Evolutionary conservation across 257 asterid genomes (phyloP), one percentile per base, ranked within the genome.

Genomic region (Capsicum pubescens): DNA sequence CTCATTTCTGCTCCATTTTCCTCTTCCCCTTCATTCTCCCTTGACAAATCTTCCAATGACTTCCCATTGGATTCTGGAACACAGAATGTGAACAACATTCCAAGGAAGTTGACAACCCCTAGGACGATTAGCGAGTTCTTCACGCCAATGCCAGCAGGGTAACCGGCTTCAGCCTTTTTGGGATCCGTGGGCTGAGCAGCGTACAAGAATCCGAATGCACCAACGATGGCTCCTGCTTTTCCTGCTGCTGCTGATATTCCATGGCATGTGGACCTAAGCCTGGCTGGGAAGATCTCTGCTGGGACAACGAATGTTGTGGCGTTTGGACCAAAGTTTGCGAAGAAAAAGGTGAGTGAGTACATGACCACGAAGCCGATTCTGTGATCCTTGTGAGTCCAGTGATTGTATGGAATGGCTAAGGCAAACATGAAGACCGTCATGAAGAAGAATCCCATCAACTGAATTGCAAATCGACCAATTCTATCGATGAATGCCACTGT

Each of bases 381-480:
- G 82, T 90, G 56, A 1, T 54, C 84, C 13, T 57, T 86, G 4
- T 58, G 61, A 5, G 84, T 85, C 93, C 91, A 90, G 71, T 87
- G 90, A 5, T 87, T 21, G 54, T 90, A 90, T 0, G 93, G 93
- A 50, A 90, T 77, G 21, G 91, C 93, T 2, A 90, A 21, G 16
- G 90, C 91, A 60, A 90, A 90, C 91, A 88, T 90, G 86, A 90
- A 90, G 0, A 90, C 90, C 0, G 90, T 90, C 93, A 90, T 90
- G 86, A 90, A 84, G 85, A 90, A 87, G 85, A 90, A 90, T 16
- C 92, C 92, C 92, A 87, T 88, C 21, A 89, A 16, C 66, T 89
- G 90, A 57, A 89, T 89, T 9, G 85, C 78, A 19, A 88, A 90
- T 48, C 93, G 81, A 13, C 91, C 91, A 0, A 90, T 86, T 57